Percentiles rank a stretch among this genome's conserved stretches.
phyloP scores from a whole-genome alignment of 371 early-diverging fungal species.

The Dinochytrium kinnereticum region DNA sequence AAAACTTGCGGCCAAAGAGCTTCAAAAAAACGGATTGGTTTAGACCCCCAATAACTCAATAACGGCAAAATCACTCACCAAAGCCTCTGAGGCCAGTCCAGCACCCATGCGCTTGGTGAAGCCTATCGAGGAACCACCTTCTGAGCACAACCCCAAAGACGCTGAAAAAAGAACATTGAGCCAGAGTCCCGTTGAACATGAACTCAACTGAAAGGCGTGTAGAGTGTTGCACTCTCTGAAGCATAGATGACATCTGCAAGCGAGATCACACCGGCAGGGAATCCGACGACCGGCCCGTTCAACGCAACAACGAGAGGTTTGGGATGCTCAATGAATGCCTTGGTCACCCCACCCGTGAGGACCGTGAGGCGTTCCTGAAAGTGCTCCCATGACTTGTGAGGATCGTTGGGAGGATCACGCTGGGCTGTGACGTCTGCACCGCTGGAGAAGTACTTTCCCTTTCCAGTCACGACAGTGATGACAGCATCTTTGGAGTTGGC shows the following conservation, averaged over 20 bases:
- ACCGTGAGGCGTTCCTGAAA: conserved; percentile 31
- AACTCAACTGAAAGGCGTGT: conserved; percentile 30
- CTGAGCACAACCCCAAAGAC: conserved; percentile 32
- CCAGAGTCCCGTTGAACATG: too few species aligned
- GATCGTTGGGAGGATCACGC: not conserved
- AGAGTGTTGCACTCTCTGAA: conserved; percentile 29
- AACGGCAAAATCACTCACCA: conserved; percentile 21
- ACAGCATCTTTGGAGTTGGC: not conserved
- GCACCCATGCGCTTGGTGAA: conserved; percentile 34
- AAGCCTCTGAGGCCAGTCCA: conserved; percentile 34
- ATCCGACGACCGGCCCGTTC: conserved; percentile 37
- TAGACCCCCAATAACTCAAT: not conserved
- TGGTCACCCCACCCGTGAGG: conserved; percentile 10
- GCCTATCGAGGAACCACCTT: conserved; percentile 28
- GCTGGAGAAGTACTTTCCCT: conserved; percentile 1
- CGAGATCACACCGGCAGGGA: conserved; percentile 34
- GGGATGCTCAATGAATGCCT: conserved; percentile 28
- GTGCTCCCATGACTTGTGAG: not conserved
- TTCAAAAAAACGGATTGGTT: not conserved
- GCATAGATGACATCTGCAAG: conserved; percentile 37
- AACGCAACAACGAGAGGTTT: conserved; percentile 33
- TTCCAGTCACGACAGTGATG: not conserved
- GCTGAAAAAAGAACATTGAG: not conserved
- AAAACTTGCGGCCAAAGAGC: conserved; percentile 36
- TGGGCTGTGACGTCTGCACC: not conserved